phyloP scores from a whole-genome alignment of 371 early-diverging fungal genomes.

The Syncephalastrum contaminatum region DNA sequence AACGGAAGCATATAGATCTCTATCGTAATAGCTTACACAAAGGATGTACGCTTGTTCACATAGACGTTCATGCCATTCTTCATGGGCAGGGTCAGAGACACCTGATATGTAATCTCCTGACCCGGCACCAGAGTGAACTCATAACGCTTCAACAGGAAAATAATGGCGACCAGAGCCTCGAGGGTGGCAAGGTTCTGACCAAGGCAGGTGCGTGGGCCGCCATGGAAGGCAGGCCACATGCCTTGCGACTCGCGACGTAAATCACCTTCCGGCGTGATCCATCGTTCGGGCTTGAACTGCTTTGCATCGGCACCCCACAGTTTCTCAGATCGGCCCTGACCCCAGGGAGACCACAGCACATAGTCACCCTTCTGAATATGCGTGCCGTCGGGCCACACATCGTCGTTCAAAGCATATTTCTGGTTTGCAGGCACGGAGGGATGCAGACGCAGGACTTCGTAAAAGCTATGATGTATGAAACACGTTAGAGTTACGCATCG shows the following conservation, averaged over 20 bases:
- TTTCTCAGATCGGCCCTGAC: slow-evolving; percentile 40
- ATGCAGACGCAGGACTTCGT: slow-evolving; percentile 64
- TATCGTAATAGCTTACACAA: not conserved
- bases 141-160: slow-evolving; percentile 44
- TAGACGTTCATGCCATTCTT: slow-evolving; percentile 40
- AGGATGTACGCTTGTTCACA: slow-evolving; percentile 27
- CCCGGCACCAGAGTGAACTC: slow-evolving; percentile 44
- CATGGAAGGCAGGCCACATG: slow-evolving; percentile 55
- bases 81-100: slow-evolving; percentile 54
- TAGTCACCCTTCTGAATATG: slow-evolving; percentile 48
- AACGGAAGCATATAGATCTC: slow-evolving; percentile 1
- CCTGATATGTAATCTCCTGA: slow-evolving; percentile 35
- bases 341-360: slow-evolving; percentile 46
- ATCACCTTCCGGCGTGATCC: slow-evolving; percentile 41
- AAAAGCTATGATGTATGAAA: slow-evolving; percentile 14
- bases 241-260: slow-evolving; percentile 33
- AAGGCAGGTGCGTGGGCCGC: slow-evolving; percentile 68
- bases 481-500: not conserved
- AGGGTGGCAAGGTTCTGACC: slow-evolving; percentile 58
- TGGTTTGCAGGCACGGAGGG: slow-evolving; percentile 66
- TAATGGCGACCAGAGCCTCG: slow-evolving; percentile 50
- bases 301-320: slow-evolving; percentile 58
- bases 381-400: slow-evolving; percentile 65
- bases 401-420: slow-evolving; percentile 61
- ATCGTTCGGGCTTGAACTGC: slow-evolving; percentile 61